A percentile compares a stretch with the other conserved stretches of the same genome.
Conservation (phyloP, 73 alveolate genomes). For the Breviolum minutum region DNA sequence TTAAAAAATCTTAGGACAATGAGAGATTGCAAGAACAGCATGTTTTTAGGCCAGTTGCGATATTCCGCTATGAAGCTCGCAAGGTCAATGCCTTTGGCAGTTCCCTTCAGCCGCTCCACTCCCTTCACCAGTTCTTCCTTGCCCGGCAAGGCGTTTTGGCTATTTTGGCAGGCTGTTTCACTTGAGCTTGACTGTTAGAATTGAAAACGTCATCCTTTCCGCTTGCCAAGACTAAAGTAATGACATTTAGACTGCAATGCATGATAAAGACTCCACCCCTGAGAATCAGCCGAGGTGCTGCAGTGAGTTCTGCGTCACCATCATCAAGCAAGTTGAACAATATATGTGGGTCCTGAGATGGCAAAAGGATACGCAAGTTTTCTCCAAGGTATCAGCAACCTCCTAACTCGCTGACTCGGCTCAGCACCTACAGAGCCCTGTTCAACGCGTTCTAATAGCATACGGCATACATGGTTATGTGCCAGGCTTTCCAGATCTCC, state of each 20-base stretch:
- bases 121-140: conserved; percentile 91
- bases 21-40: neutral
- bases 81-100: conserved; percentile 95
- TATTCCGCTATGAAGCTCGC: conserved; percentile 60
- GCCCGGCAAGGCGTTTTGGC: neutral
- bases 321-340: conserved; percentile 72
- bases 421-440: too few relatives aligned
- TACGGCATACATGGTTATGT: too few relatives aligned
- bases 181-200: neutral
- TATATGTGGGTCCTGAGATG: conserved; percentile 70
- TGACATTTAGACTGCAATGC: neutral
- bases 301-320: conserved; percentile 91
- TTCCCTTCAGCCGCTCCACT: conserved; percentile 90
- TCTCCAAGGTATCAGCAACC: too few relatives aligned
- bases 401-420: too few relatives aligned
- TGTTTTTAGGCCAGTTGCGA: neutral
- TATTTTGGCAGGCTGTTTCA: neutral
- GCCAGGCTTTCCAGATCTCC: too few relatives aligned
- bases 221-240: neutral
- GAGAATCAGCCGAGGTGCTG: neutral
- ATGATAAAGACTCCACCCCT: too few relatives aligned
- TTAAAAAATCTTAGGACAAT: neutral
- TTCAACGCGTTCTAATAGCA: too few relatives aligned
- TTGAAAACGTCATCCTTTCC: neutral
- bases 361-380: neutral